These are phyloP conservation scores for Sugiyamaella marilandica DNA, from an alignment of 805 yeast species.

Conservation along the genomic window DNA sequence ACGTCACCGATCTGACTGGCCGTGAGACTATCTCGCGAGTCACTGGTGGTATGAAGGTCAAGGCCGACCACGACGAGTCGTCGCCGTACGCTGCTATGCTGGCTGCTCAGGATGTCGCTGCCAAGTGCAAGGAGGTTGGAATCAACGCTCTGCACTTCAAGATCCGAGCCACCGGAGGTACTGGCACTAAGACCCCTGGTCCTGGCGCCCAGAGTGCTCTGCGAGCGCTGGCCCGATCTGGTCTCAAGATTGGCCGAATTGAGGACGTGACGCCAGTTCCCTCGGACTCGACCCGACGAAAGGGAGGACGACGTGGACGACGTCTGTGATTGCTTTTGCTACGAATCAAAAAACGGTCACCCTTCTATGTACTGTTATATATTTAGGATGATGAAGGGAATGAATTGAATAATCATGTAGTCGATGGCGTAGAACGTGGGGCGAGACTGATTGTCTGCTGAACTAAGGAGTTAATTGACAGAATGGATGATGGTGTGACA, in stretches of 20 bases:
- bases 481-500: background rate
- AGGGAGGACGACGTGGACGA: constrained; percentile 99
- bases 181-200: constrained; percentile 99
- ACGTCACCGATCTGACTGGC: constrained; percentile 98
- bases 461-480: too few relatives aligned
- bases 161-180: constrained; percentile 99
- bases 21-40: constrained; percentile 99
- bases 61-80: constrained; percentile 99
- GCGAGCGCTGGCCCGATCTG: constrained; percentile 99
- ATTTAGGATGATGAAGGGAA: constrained; percentile 1
- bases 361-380: constrained; percentile 4
- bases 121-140: constrained; percentile 98
- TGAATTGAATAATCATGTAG: constrained; percentile 1
- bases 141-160: constrained; percentile 99
- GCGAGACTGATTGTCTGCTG: background rate
- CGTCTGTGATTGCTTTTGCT: constrained; percentile 56
- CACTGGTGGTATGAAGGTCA: constrained; percentile 99
- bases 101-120: constrained; percentile 99
- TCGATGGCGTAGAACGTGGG: background rate
- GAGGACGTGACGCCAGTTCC: constrained; percentile 99
- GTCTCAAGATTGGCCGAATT: constrained; percentile 99
- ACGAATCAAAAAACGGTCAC: background rate
- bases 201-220: constrained; percentile 99
- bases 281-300: constrained; percentile 99
- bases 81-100: constrained; percentile 99